Base-by-base conservation (phyloP, 345 rosid species). In the Punica granatum region DNA sequence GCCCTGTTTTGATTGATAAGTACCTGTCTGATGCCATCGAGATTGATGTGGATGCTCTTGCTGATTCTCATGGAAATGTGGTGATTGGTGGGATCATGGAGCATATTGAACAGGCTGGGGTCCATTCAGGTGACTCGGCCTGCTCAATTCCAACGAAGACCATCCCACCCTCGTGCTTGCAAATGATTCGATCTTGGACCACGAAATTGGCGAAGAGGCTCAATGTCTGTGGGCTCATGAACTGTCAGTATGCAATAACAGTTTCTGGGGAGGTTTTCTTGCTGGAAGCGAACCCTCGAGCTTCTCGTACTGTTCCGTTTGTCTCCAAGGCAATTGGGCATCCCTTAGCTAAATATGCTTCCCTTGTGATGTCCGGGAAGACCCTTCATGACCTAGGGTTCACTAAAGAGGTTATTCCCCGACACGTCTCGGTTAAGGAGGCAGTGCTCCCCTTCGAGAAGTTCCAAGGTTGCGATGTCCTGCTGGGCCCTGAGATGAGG, bases 81-180 rank as follows among this genome's bases (percentile, higher is more conserved):
- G 96, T 91, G 64, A 94, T 94, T 73, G 96, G 99, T 28, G 99
- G 99, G 42, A 84, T 94, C 73, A 89, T 94, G 99, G 99, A 94
- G 83, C 97, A 94, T 74, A 94, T 91, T 23, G 96, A 94, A 83
- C 97, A 91, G 81, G 98, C 98, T 64, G 98, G 99, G 61, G 92
- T 94, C 48, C 98, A 94, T 77, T 94, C 99, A 67, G 99, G 96
- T 74, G 99, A 94, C 74, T 94, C 98, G 0, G 99, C 99, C 19
- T 94, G 98, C 73, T 83, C 87, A 60, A 79, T 94, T 77, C 99
- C 99, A 25, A 88, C 99, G 1, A 92, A 91, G 69, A 85, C 89
- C 19, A 73, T 91, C 65, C 82, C 93, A 26, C 46, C 92, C 66
- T 86, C 89, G 51, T 79, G 92, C 81, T 84, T 91, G 82, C 78